These are phyloP conservation scores for Podospora anserina DNA, from an alignment of 495 filamentous ascomycete species.

Conservation along the genomic window DNA sequence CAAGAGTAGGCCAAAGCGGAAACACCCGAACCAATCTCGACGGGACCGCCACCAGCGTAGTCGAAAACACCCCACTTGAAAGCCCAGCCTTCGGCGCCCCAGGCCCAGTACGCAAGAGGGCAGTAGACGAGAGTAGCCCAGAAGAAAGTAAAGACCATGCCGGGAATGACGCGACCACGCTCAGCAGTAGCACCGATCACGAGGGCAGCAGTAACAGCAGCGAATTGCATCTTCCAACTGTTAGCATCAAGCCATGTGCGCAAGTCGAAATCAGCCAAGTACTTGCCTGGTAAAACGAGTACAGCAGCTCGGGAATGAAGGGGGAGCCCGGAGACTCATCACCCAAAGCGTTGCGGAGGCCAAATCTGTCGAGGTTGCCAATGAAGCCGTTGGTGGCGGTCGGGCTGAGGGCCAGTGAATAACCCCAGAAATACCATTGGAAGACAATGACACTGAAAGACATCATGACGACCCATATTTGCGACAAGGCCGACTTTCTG, in stretches of 20 bases:
- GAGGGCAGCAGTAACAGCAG: constrained; percentile 86
- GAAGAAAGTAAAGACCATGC: constrained; percentile 91
- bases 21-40: constrained; percentile 94
- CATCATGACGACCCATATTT: constrained; percentile 94
- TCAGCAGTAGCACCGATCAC: constrained; percentile 90
- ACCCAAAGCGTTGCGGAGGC: constrained; percentile 73
- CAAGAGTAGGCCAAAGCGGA: constrained; percentile 91
- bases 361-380: constrained; percentile 82
- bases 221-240: constrained; percentile 81
- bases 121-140: constrained; percentile 99
- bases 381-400: constrained; percentile 79
- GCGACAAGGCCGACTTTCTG: constrained; percentile 88
- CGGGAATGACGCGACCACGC: constrained; percentile 88
- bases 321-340: constrained; percentile 76
- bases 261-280: background rate
- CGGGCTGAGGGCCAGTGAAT: constrained; percentile 86
- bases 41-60: constrained; percentile 94
- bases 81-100: constrained; percentile 92
- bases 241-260: background rate
- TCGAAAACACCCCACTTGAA: constrained; percentile 91
- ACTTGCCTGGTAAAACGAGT: constrained; percentile 78
- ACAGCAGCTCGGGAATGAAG: constrained; percentile 83
- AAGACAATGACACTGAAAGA: constrained; percentile 85
- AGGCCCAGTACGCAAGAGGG: constrained; percentile 91
- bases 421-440: constrained; percentile 99